Conservation (phyloP, 305 asterid genomes). For the Fraxinus albicans region DNA sequence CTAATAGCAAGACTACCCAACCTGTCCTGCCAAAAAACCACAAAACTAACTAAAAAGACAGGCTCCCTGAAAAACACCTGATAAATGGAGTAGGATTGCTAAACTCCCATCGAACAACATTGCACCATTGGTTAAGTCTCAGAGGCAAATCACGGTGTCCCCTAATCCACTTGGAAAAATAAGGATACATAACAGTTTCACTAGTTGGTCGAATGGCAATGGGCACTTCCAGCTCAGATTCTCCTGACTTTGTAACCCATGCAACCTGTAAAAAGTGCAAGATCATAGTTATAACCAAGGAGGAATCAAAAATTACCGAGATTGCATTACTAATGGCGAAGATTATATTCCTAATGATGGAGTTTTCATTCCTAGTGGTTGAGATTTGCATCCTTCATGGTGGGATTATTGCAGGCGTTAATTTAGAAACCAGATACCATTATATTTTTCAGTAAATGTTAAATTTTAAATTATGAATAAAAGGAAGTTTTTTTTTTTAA, state of each 20-base stretch:
- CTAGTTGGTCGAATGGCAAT: constrained; percentile 98
- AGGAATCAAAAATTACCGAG: not conserved
- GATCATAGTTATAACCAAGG: constrained; percentile 6
- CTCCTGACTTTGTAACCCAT: constrained; percentile 96
- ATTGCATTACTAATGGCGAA: not conserved
- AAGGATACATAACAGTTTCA: constrained; percentile 98
- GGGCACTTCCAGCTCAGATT: constrained; percentile 86
- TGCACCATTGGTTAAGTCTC: constrained; percentile 96
- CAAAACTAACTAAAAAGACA: constrained; percentile 3
- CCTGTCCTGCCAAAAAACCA: not conserved
- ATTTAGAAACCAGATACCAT: not conserved
- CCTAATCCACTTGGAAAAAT: constrained; percentile 93
- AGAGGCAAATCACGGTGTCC: constrained; percentile 97
- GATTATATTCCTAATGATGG: not conserved
- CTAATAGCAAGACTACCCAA: constrained; percentile 11
- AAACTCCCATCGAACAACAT: constrained; percentile 98
- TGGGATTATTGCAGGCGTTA: not conserved
- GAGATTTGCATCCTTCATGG: not conserved
- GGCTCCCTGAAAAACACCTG: constrained; percentile 48
- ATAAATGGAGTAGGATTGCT: constrained; percentile 98
- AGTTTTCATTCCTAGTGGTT: not conserved
- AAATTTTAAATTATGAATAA: not conserved
- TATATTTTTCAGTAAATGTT: not conserved
- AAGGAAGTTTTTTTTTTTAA: not conserved
- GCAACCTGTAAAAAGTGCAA: constrained; percentile 64